Base-by-base conservation (phyloP, 106 monocot species). In the Dendrobium nobile region DNA sequence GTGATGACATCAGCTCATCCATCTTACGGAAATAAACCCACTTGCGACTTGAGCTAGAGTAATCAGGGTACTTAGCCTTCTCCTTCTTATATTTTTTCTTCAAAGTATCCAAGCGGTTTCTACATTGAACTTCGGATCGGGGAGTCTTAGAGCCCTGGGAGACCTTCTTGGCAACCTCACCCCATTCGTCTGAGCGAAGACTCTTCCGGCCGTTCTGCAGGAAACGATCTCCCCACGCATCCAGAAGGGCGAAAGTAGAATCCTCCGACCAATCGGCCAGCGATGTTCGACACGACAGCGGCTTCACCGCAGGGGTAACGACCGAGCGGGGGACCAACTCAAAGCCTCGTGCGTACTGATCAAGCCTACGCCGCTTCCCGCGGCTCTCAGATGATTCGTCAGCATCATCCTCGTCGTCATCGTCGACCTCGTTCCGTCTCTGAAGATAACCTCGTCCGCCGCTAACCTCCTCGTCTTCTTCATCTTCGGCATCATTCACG, bases 71-170 rank as follows among this genome's bases (percentile, higher is more conserved):
- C 73, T 85, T 87, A 22, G 80, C 81, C 86, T 99, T 99, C 90
- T 99, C 94, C 80, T 98, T 94, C 88, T 88, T 94, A 81, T 89
- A 95, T 85, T 92, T 95, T 85, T 93, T 99, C 84, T 95, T 95
- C 41, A 95, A 67, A 15, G 92, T 92, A 19, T 93, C 98, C 20
- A 95, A 54, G 28, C 98, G 87, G 64, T 94, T 99, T 47, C 94
- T 83, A 75, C 98, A 95, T 79, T 95, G 92, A 2, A 84, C 65
- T 20, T 92, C 95, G 0, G 92, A 85, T 9, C 88, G 82, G 10
- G 55, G 47, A n/a, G 22, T 84, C 78, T 82, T 84, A 7, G 89
- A 91, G 9, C 84, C 76, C 77, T 85, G 86, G 65, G 83, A 84
- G 6, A 95, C 95, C 79, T 84, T 85, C 76, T 84, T 87, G 13